Conservation (phyloP, 2,329 filamentous ascomycete genomes). For the Chaetomium sp. region DNA sequence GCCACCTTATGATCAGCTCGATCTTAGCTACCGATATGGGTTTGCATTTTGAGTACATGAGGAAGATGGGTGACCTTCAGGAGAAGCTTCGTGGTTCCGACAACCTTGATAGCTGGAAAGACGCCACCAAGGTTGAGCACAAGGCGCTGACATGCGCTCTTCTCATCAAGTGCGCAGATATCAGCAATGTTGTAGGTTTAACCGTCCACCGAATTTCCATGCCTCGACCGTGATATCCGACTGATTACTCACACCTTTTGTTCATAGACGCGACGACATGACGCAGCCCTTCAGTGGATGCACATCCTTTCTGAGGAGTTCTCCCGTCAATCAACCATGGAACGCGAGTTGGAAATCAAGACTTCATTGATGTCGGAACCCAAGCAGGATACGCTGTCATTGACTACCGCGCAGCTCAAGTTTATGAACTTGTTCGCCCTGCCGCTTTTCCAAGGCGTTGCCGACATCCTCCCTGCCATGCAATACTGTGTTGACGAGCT, state of each 20-base stretch:
- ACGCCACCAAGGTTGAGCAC: slow-evolving; percentile 67
- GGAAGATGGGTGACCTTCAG: slow-evolving; percentile 72
- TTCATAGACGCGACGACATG: slow-evolving; percentile 70
- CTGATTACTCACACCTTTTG: neutral
- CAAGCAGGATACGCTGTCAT: slow-evolving; percentile 72
- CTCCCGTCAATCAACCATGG: slow-evolving; percentile 86
- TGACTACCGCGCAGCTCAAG: slow-evolving; percentile 81
- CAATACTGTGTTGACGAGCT: slow-evolving; percentile 79
- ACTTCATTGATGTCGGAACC: slow-evolving; percentile 83
- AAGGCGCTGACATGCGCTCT: slow-evolving; percentile 80
- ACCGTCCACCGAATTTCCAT: neutral
- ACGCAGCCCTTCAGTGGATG: slow-evolving; percentile 82
- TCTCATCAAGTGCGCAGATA: slow-evolving; percentile 96
- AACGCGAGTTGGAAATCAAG: slow-evolving; percentile 76
- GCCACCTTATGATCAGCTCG: slow-evolving; percentile 91
- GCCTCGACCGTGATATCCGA: slow-evolving; percentile 4
- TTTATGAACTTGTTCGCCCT: slow-evolving; percentile 97
- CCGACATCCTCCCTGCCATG: slow-evolving; percentile 80
- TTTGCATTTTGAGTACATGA: slow-evolving; percentile 95
- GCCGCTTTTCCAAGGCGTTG: slow-evolving; percentile 82
- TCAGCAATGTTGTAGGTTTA: slow-evolving; percentile 85
- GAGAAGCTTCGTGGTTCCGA: slow-evolving; percentile 65
- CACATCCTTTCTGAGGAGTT: slow-evolving; percentile 94
- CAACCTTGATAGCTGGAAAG: slow-evolving; percentile 66
- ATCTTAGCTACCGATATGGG: slow-evolving; percentile 98